phyloP scores from a whole-genome alignment of 2,329 filamentous ascomycete genomes.

The Drechmeria coniospora region DNA sequence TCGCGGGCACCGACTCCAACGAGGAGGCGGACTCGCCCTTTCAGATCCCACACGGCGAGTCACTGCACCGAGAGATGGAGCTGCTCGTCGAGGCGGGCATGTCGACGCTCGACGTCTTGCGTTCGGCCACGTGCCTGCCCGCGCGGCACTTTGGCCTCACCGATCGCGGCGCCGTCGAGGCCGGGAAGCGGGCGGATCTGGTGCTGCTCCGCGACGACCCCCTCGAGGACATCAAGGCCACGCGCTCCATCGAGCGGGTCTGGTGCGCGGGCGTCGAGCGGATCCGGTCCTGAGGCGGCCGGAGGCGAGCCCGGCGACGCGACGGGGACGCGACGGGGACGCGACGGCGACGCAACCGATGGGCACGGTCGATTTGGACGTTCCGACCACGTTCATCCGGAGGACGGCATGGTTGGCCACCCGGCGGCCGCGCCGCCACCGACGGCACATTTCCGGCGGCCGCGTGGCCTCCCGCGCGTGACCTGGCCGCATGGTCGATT shows the following conservation, averaged over 20 bases:
- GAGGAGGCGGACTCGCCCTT: slow-evolving; percentile 3
- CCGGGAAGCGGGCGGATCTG: slow-evolving; percentile 13
- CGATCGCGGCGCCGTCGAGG: slow-evolving; percentile 11
- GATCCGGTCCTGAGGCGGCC: no score
- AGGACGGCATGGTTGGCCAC: no score
- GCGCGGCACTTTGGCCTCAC: slow-evolving; percentile 8
- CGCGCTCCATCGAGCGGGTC: slow-evolving; percentile 10
- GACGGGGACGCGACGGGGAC: no score
- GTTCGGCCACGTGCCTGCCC: slow-evolving; percentile 8
- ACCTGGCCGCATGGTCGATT: no score
- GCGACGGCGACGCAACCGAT: no score
- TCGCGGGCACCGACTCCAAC: slow-evolving; percentile 16
- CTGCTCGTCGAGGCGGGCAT: slow-evolving; percentile 9
- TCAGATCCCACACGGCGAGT: slow-evolving; percentile 6
- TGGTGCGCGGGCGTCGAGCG: slow-evolving; percentile 13
- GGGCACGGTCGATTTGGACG: no score
- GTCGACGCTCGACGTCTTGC: slow-evolving; percentile 7
- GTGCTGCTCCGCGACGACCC: slow-evolving; percentile 15
- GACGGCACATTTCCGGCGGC: no score
- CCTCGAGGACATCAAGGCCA: slow-evolving; percentile 11
- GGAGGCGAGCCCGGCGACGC: no score
- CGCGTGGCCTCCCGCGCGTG: no score
- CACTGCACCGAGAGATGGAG: slow-evolving; percentile 9
- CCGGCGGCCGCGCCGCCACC: no score
- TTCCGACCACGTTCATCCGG: no score